Base-by-base conservation (phyloP, 345 rosid genomes). In the Garcia nutans region DNA sequence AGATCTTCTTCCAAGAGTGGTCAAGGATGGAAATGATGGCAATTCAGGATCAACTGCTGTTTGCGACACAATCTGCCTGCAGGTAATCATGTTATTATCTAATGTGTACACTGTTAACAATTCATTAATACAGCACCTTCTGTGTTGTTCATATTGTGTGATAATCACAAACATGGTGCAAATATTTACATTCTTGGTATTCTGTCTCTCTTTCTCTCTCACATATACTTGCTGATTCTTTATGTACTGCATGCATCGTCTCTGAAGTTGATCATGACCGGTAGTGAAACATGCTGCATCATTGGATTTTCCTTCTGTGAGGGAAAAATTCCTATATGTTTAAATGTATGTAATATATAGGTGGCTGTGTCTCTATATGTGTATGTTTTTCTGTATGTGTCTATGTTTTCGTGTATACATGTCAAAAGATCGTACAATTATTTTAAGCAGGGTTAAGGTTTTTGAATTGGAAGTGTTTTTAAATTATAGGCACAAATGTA, bases 31-130 rank as follows among this genome's bases (percentile, higher is more conserved):
- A 28, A 85, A 92, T 82, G 99, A 96, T 84, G 97, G 99, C 33
- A 96, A 96, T 50, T 90, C 83, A 73, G 99, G 99, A 31, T 93
- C 98, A 66, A 80, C 97, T 52, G 99, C 98, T 68, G 95, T 93
- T 72, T 93, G 99, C 79, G 99, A 96, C 69, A 90, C 98, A 0
- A 85, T 88, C 17, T 93, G 97, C 81, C 80, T 96, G 80, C 97
- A 96, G 93, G 98, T 93, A 78, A 41, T 67, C 33, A n/a, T 66
- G 65, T 24, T 37, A n/a, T n/a, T 50, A n/a, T 20, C 33, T 23
- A 31, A 13, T 64, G 2, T 16, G 9, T n/a, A 44, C 47, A 15
- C 71, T 52, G 23, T 8, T 33, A 65, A 8, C 13, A 50, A 57
- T 73, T 28, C 28, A 6, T 52, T 20, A 56, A n/a, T 77, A 28